Evolutionary conservation across 2,329 filamentous ascomycete genomes (phyloP), one percentile per base, ranked within the genome.

Genomic region (Trichoderma simmonsii): DNA sequence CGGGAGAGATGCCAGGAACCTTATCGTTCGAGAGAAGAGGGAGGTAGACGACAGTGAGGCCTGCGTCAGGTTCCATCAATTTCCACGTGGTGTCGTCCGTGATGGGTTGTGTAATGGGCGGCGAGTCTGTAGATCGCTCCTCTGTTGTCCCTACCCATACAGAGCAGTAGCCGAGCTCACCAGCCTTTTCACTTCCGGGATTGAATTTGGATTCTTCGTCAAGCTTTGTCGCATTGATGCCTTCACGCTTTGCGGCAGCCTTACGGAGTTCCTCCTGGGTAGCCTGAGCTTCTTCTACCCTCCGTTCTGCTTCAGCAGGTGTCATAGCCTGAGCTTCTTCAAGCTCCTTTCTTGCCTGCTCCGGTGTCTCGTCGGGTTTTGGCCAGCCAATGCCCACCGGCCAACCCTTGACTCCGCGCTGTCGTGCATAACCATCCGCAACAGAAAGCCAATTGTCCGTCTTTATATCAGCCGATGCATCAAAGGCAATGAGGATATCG

Each of bases 401-500:
- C 96, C 96, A 99, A 6, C 95, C 95, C 79, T 94, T 95, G 79
- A 99, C 91, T 8, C 93, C 93, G 57, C 95, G 91, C 80, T 98
- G 95, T 30, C 90, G 89, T 2, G 94, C 95, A 78, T 98, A 99
- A 1, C 96, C 95, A 77, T 98, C 96, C 0, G 92, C 93, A 0
- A 97, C 94, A 18, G 93, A 94, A 21, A 99, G 90, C 96, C 96
- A 99, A 78, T 99, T 98, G 78, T 98, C 95, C 6, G 92, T 93
- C 79, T 92, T 93, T 73, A 97, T 93, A 76, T 99, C 96, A 24
- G 95, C 95, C 1, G 93, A 97, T 4, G 94, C 94, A 80, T 99
- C 96, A 80, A 99, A 99, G 3, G 95, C 93, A 60, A 99, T 89
- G 60, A 98, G 85, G 57, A 99, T 87, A 77, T 99, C 96, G 6